Conservation (phyloP, 768 basidiomycete genomes). For the Tylopilus vinaceipallidus region DNA sequence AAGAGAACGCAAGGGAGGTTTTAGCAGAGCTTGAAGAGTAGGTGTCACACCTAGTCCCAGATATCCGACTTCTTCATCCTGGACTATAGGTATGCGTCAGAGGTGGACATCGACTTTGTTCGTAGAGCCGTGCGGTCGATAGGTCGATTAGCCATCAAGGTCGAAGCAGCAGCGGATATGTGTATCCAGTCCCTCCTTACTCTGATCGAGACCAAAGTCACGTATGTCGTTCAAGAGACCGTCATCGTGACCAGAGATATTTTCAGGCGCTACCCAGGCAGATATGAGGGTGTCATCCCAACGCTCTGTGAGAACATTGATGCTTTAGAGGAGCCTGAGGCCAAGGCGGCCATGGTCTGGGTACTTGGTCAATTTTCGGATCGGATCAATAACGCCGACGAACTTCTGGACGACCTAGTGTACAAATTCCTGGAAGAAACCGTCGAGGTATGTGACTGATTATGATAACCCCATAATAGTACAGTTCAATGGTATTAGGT, state of each 20-base stretch:
- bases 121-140: slow-evolving; percentile 97
- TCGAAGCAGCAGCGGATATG: slow-evolving; percentile 80
- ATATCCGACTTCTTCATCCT: neutral
- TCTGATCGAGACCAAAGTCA: slow-evolving; percentile 89
- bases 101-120: slow-evolving; percentile 98
- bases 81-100: slow-evolving; percentile 83
- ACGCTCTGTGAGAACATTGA: slow-evolving; percentile 92
- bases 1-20: slow-evolving; percentile 91
- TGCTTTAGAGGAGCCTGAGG: slow-evolving; percentile 90
- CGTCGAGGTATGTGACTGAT: slow-evolving; percentile 64
- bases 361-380: slow-evolving; percentile 96
- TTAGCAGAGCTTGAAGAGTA: slow-evolving; percentile 94
- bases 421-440: slow-evolving; percentile 91
- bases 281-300: slow-evolving; percentile 95
- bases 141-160: slow-evolving; percentile 97
- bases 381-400: slow-evolving; percentile 93
- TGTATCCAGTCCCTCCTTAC: slow-evolving; percentile 86
- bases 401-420: slow-evolving; percentile 87
- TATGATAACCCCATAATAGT: neutral
- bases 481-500: slow-evolving; percentile 51
- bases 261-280: slow-evolving; percentile 94
- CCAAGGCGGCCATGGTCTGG: slow-evolving; percentile 98
- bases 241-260: slow-evolving; percentile 98
- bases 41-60: slow-evolving; percentile 19
- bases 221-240: slow-evolving; percentile 96